Evolutionary conservation across 2,329 filamentous ascomycete genomes (phyloP), one percentile per base, ranked within the genome.

Genomic region (Microascus cirrosus): DNA sequence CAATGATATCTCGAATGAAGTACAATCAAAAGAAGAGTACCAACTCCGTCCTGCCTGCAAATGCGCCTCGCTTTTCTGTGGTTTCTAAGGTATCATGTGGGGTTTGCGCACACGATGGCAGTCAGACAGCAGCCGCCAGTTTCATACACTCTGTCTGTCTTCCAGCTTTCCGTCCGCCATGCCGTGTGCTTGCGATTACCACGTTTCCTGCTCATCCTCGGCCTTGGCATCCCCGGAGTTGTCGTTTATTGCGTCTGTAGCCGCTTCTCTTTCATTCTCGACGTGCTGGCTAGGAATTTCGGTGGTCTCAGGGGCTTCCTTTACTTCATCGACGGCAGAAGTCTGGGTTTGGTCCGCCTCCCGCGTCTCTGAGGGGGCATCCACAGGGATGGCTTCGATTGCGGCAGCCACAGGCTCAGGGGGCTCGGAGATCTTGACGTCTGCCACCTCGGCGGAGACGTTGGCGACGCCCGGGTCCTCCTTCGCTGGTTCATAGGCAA

Each of bases 341-440:
- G 39, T 18, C 39, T 45, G 39, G 15, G 18, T 18, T n/a, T 45
- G 39, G 2, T n/a, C 18, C 13, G 54, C 18, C 36, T 55, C 54
- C 15, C 45, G 20, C 6, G 36, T 12, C n/a, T 50, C 45, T 7
- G 45, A 6, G 2, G 45, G 20, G 7, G 22, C 20, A 7, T 13
- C 35, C 13, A 24, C 24, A 5, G 36, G 1, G 34, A 24, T n/a
- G 25, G 42, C 48, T 61, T 60, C 11, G n/a, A 48, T 51, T 61
- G 55, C n/a, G 54, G 20, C n/a, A 36, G 6, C 25, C 56, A 54
- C 54, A 18, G 60, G 28, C 10, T 61, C 59, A 24, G 63, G 39
- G 6, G 58, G 48, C 45, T 50, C 45, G 5, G 45, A 24, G 2
- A 50, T 20, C 36, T 50, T 6, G 15, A 32, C 42, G 20, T 52